Evolutionary conservation across 1,139 yeast species (phyloP).

Genomic region (Sugiyamaella pinicola): DNA sequence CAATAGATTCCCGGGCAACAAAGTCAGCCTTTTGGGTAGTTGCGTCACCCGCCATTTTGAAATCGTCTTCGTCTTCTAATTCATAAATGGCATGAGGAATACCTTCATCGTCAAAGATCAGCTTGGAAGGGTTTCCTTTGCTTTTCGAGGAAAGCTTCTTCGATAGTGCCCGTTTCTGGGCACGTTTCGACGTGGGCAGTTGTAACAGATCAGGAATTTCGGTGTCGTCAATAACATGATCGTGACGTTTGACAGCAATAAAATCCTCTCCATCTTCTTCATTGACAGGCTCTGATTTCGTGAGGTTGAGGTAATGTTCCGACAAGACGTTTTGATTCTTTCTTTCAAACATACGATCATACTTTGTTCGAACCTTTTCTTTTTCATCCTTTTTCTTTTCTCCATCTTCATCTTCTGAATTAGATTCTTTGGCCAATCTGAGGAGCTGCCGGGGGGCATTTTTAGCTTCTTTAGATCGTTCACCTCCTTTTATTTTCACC

Average conservation of each 20-base stretch:
- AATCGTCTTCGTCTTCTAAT: conserved; percentile 86
- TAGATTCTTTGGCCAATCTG: conserved; percentile 60
- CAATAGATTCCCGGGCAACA: conserved; percentile 63
- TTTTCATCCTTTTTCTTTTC: conserved; percentile 33
- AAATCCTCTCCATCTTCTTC: conserved; percentile 76
- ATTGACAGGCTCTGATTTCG: conserved; percentile 43
- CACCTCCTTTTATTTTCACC: conserved; percentile 65
- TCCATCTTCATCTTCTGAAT: conserved; percentile 52
- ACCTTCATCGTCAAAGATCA: conserved; percentile 93
- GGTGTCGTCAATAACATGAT: conserved; percentile 66
- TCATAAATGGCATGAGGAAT: conserved; percentile 87
- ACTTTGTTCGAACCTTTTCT: conserved; percentile 74
- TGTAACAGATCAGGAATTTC: conserved; percentile 59
- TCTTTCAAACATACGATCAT: conserved; percentile 95
- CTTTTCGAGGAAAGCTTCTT: conserved; percentile 69
- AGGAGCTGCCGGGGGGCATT: conserved; percentile 75
- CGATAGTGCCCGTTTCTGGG: conserved; percentile 84
- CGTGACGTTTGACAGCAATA: conserved; percentile 73
- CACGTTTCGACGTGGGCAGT: conserved; percentile 75
- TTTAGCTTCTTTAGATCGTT: conserved; percentile 68
- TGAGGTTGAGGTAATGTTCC: conserved; percentile 77
- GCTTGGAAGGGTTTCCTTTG: conserved; percentile 69
- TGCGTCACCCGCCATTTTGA: conserved; percentile 76
- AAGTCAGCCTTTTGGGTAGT: conserved; percentile 66
- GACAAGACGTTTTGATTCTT: conserved; percentile 90